phyloP scores from a whole-genome alignment of 352 stramenopile genomes.

The Globisporangium mamillatum region DNA sequence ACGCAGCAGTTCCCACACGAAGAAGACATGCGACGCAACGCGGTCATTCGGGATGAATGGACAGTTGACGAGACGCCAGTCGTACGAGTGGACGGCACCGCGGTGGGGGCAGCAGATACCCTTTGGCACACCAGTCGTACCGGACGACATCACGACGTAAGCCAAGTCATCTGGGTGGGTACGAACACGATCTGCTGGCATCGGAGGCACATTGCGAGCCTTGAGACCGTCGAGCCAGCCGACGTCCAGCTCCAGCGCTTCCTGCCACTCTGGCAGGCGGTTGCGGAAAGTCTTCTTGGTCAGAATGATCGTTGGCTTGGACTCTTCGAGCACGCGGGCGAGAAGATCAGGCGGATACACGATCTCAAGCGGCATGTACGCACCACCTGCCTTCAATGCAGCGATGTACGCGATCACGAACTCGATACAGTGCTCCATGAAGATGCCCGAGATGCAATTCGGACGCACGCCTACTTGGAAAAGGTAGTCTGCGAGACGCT shows the following conservation, averaged over 20 bases:
- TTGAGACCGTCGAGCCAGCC: constrained; percentile 40
- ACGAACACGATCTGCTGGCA: constrained; percentile 55
- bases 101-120: constrained; percentile 93
- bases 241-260: constrained; percentile 63
- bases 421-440: constrained; percentile 91
- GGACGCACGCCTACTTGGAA: constrained; percentile 62
- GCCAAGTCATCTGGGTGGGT: constrained; percentile 85
- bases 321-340: constrained; percentile 85
- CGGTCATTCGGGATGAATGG: constrained; percentile 70
- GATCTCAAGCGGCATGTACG: constrained; percentile 89
- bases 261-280: constrained; percentile 65
- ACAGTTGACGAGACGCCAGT: constrained; percentile 84
- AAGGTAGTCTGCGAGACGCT: constrained; percentile 61
- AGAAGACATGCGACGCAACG: constrained; percentile 93
- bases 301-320: constrained; percentile 82
- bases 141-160: constrained; percentile 93
- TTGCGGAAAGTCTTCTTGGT: constrained; percentile 77
- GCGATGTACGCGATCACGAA: constrained; percentile 91
- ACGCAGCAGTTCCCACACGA: constrained; percentile 92
- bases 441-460: constrained; percentile 73
- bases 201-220: constrained; percentile 29
- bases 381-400: constrained; percentile 86
- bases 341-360: constrained; percentile 90
- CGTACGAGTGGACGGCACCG: constrained; percentile 90
- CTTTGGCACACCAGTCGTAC: constrained; percentile 91